phyloP scores from a whole-genome alignment of 768 basidiomycete genomes.

The Mycena rebaudengoi region DNA sequence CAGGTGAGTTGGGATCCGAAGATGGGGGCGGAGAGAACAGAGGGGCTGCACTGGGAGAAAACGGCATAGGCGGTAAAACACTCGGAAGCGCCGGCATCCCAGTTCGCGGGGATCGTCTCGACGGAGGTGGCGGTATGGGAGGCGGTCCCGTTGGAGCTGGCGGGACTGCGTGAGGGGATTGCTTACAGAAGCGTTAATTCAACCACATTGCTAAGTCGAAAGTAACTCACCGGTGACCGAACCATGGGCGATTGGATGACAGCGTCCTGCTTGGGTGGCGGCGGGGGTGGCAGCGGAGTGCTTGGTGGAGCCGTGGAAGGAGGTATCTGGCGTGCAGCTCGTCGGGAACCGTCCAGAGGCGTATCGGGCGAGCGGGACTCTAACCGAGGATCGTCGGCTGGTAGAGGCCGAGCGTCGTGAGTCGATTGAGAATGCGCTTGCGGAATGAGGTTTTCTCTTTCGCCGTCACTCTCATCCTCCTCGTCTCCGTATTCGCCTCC shows the following conservation, averaged over 20 bases:
- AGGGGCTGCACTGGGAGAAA: too few relatives aligned
- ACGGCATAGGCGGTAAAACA: background rate
- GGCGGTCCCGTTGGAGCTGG: constrained; percentile 41
- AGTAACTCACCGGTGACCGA: constrained; percentile 5
- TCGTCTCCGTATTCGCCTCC: constrained; percentile 6
- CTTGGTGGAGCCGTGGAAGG: constrained; percentile 11
- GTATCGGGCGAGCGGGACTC: background rate
- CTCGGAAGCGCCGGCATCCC: constrained; percentile 1
- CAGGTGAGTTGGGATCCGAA: too few relatives aligned
- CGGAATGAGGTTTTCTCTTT: constrained; percentile 18
- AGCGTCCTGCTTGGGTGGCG: background rate
- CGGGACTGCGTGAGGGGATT: constrained; percentile 15
- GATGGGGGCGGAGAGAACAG: too few relatives aligned
- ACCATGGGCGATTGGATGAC: background rate
- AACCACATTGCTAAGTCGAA: background rate
- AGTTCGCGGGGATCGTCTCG: constrained; percentile 12
- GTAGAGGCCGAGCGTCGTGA: constrained; percentile 2
- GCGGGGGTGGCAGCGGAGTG: constrained; percentile 17
- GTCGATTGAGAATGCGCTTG: constrained; percentile 18
- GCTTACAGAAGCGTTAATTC: background rate
- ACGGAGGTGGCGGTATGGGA: constrained; percentile 29
- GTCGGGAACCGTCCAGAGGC: background rate
- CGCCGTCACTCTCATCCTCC: constrained; percentile 17
- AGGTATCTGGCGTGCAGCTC: constrained; percentile 10
- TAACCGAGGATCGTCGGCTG: background rate